phyloP scores from a whole-genome alignment of 257 asterid species.

The Primulina eburnea region DNA sequence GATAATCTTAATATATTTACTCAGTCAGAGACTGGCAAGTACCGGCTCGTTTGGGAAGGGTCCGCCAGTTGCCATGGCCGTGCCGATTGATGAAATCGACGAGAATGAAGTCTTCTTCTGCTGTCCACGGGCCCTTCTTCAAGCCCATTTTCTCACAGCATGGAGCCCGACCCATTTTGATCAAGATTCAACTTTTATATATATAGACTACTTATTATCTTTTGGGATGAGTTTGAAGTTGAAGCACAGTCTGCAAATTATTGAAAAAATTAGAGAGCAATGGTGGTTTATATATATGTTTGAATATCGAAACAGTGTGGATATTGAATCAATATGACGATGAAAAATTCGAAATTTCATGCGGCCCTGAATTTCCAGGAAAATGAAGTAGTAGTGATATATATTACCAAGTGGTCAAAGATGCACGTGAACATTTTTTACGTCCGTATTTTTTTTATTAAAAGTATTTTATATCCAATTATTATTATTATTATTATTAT shows the following conservation, averaged over 20 bases:
- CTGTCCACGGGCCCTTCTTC: slow-evolving; percentile 83
- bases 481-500: too few species aligned
- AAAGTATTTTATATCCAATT: too few species aligned
- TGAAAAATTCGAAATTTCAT: background rate
- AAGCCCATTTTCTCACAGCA: slow-evolving; percentile 81
- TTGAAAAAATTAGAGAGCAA: background rate
- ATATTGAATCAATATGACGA: too few species aligned
- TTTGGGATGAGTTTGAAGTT: background rate
- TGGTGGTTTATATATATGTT: background rate
- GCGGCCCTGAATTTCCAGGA: background rate
- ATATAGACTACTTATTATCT: too few species aligned
- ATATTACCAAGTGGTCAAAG: slow-evolving; percentile 12
- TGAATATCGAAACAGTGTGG: too few species aligned
- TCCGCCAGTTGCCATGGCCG: slow-evolving; percentile 84
- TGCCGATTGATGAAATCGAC: slow-evolving; percentile 39
- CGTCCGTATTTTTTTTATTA: background rate
- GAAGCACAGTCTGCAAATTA: background rate
- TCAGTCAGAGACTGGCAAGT: background rate
- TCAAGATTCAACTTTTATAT: too few species aligned
- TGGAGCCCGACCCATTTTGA: slow-evolving; percentile 44
- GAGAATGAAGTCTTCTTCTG: slow-evolving; percentile 66
- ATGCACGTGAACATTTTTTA: slow-evolving; percentile 4
- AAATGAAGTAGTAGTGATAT: background rate
- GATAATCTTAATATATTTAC: background rate
- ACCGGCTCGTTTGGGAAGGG: slow-evolving; percentile 83